Conservation (phyloP, 352 stramenopile genomes). For the Peronospora belbahrii region DNA sequence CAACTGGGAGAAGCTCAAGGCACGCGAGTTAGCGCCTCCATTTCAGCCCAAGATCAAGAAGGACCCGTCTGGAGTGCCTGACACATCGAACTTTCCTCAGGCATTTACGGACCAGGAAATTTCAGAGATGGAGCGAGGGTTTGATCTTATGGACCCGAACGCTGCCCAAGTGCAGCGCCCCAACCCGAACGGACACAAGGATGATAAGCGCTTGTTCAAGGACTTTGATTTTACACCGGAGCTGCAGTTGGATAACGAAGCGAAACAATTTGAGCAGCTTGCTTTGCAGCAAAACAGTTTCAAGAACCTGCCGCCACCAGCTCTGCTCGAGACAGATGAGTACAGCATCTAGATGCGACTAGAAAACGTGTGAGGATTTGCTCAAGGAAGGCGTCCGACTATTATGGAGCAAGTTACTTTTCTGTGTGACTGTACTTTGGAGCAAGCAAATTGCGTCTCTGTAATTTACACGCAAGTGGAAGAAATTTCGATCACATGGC, state of each 20-base stretch:
- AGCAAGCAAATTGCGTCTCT: too few relatives aligned
- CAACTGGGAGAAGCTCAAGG: constrained; percentile 80
- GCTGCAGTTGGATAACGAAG: constrained; percentile 69
- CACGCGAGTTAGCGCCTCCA: constrained; percentile 67
- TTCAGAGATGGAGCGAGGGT: constrained; percentile 77
- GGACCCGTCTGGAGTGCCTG: constrained; percentile 59
- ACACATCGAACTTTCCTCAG: constrained; percentile 84
- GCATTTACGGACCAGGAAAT: constrained; percentile 84
- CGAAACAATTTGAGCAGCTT: constrained; percentile 82
- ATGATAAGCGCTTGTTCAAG: constrained; percentile 75
- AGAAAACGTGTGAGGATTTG: constrained; percentile 9
- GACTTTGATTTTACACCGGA: constrained; percentile 85
- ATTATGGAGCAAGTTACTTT: background rate
- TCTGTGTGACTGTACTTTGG: too few relatives aligned
- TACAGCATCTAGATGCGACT: constrained; percentile 60
- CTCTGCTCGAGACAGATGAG: constrained; percentile 70
- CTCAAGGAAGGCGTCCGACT: constrained; percentile 25
- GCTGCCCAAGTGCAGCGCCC: constrained; percentile 56
- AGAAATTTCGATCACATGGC: constrained; percentile 6
- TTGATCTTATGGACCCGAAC: constrained; percentile 53
- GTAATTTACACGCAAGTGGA: constrained; percentile 1
- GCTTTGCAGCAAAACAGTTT: constrained; percentile 75
- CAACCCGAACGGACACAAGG: constrained; percentile 43
- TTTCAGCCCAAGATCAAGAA: constrained; percentile 80
- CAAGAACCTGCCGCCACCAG: constrained; percentile 66